Evolutionary conservation across 116 monocot species (phyloP), one percentile per base, ranked within the genome.

Genomic region (Posidonia oceanica): DNA sequence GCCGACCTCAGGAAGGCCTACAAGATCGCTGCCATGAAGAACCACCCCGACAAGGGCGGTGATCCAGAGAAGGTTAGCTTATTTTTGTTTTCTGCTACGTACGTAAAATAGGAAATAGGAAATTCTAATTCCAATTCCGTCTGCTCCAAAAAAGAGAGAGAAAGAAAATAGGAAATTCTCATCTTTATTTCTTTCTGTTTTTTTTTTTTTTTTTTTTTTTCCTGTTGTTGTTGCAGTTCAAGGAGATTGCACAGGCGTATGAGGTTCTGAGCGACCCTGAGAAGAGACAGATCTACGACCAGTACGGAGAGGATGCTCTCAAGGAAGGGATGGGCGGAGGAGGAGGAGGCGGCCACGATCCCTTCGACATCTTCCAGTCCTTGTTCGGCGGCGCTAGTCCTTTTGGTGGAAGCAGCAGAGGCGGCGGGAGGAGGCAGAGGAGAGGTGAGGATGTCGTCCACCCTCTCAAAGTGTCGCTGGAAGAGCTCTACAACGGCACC

Each of bases 271-370:
- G 42, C 8, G 42, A 42, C 8, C 42, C 42, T 5, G 42, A 42
- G 8, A 42, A 42, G 8, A 4, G 42, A 5, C 91, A 97, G 21
- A 91, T 97, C n/a, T 97, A 97, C 74, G 97, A 97, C 64, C 89
- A 97, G 71, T 97, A 97, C 74, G 97, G 97, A 59, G 97, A 97
- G 61, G 97, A 97, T 82, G 96, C 91, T 1, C 89, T 97, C 63
- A 97, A 97, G 74, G 96, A 97, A 73, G 96, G 96, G 79, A 97
- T 97, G 91, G 89, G 96, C 7, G 88, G 77, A 42, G 90, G 88
- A 4, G 90, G 88, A 4, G 91, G 88, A 16, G 92, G 80, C 5
- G 80, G 75, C 63, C 89, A 97, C 36, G 91, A 97, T 51, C 97
- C 97, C 10, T 97, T 97, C 63, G 97, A 97, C 39, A 97, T 97